Conservation (phyloP, 2,329 filamentous ascomycete species). For the Sporothrix dimorphospora region DNA sequence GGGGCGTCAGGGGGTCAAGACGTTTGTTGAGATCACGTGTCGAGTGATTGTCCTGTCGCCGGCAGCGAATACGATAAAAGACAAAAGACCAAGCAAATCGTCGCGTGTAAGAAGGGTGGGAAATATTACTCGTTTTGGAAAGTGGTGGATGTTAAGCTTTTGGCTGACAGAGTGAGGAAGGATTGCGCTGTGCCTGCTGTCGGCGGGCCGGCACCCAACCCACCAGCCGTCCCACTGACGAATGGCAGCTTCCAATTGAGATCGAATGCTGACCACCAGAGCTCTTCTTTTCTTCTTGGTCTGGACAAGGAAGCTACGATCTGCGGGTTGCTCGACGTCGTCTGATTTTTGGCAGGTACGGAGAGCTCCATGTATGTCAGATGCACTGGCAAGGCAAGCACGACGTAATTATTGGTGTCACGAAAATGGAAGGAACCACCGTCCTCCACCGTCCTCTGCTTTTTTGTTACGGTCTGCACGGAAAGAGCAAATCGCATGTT, state of each 20-base stretch:
- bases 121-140: slow-evolving; percentile 22
- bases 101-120: slow-evolving; percentile 3
- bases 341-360: background rate
- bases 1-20: too few relatives aligned
- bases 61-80: slow-evolving; percentile 10
- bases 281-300: background rate
- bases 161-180: background rate
- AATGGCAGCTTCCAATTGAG: background rate
- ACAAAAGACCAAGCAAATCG: background rate
- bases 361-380: background rate
- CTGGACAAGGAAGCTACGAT: background rate
- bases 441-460: background rate
- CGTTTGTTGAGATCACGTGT: slow-evolving; percentile 25
- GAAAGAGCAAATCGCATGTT: slow-evolving; percentile 8
- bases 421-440: background rate
- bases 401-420: too few relatives aligned
- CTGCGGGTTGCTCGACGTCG: background rate
- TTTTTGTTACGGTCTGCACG: background rate
- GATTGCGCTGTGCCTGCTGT: background rate
- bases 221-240: background rate
- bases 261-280: background rate
- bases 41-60: background rate
- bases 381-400: background rate
- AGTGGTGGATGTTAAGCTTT: background rate
- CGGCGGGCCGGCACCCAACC: background rate